A percentile compares a stretch with the other conserved stretches of the same genome.
Evolutionary conservation across 768 basidiomycete genomes (phyloP).

Genomic region (Lentinula lateritia): DNA sequence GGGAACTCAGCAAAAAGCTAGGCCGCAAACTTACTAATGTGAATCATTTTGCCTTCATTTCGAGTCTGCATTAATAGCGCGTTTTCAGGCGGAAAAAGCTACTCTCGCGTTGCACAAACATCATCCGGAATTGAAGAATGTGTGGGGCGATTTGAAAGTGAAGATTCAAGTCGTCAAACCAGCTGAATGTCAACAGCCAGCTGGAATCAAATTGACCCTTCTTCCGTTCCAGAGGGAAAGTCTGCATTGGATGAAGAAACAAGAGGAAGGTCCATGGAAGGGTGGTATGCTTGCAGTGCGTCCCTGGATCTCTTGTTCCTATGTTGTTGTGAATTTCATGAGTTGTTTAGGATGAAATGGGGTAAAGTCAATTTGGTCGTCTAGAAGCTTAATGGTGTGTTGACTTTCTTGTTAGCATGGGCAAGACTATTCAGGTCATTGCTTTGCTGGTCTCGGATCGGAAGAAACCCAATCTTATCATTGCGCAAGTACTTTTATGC

Average conservation of each 20-base stretch:
- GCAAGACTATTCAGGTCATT: constrained; percentile 96
- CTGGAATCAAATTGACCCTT: constrained; percentile 75
- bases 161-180: constrained; percentile 59
- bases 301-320: constrained; percentile 6
- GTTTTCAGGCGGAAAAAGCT: constrained; percentile 63
- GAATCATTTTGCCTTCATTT: constrained; percentile 16
- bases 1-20: constrained; percentile 44
- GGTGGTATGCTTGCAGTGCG: constrained; percentile 91
- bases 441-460: constrained; percentile 78
- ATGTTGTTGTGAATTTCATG: background rate
- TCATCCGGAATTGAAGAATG: constrained; percentile 76
- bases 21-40: constrained; percentile 75
- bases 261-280: constrained; percentile 81
- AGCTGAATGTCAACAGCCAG: constrained; percentile 71
- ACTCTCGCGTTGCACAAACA: constrained; percentile 56
- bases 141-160: constrained; percentile 83
- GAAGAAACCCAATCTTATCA: constrained; percentile 80
- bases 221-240: constrained; percentile 96
- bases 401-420: constrained; percentile 53
- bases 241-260: constrained; percentile 92
- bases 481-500: constrained; percentile 59
- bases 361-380: constrained; percentile 39
- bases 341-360: constrained; percentile 75
- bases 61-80: constrained; percentile 8
- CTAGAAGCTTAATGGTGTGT: background rate